phyloP scores from a whole-genome alignment of 495 filamentous ascomycete genomes.

The Trichoderma erinaceum region DNA sequence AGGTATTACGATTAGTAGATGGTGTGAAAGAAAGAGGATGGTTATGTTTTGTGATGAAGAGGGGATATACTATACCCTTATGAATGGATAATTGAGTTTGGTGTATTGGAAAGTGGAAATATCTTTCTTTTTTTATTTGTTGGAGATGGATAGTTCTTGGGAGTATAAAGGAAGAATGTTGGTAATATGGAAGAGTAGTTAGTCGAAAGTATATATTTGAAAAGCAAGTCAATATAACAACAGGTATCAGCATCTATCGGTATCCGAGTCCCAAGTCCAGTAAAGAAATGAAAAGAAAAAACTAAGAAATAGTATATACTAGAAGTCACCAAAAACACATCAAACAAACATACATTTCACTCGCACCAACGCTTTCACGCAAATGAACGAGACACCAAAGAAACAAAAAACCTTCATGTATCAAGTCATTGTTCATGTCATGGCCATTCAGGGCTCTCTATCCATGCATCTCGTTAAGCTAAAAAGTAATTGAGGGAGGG shows the following conservation, averaged over 20 bases:
- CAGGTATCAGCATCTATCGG: constrained; percentile 7
- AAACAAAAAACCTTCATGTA: neutral
- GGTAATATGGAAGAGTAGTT: neutral
- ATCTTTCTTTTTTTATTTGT: neutral
- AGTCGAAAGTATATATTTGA: neutral
- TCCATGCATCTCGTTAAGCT: neutral
- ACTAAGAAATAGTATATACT: neutral
- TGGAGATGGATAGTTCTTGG: neutral
- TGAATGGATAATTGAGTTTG: neutral
- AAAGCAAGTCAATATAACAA: neutral
- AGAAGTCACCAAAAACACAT: neutral
- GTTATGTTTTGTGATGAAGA: neutral
- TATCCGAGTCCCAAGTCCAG: neutral
- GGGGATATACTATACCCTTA: neutral
- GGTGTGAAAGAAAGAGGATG: neutral
- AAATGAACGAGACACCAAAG: neutral
- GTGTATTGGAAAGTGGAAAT: neutral
- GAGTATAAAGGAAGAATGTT: neutral
- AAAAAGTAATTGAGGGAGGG: neutral
- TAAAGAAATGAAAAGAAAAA: neutral
- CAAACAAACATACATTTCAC: neutral
- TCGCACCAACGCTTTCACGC: neutral
- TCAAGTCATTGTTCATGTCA: constrained; percentile 11
- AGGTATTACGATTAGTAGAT: neutral
- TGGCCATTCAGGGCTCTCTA: constrained; percentile 11